Evolutionary conservation across 176 grass and related monocot species (phyloP), one percentile per base, ranked within the genome.

Genomic region (Juncus inflexus): DNA sequence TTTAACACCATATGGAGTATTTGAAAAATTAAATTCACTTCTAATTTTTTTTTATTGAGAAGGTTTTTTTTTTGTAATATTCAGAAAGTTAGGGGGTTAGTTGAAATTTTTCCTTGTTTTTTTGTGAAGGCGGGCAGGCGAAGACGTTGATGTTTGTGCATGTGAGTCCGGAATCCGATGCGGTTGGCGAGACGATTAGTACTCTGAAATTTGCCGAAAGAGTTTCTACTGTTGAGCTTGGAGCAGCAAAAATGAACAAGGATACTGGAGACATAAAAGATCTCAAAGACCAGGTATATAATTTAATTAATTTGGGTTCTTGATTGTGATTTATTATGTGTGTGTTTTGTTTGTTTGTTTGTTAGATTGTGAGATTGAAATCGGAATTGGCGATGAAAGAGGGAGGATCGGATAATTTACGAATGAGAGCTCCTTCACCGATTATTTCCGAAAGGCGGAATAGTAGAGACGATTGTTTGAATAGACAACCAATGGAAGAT

Each of bases 71-170:
- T 28, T 28, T 28, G 19, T 28, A 28, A 28, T 28, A 28, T 28
- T 28, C 19, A 28, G 19, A 28, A 28, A 28, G 19, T 28, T 28
- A 28, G 19, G 19, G 19, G 19, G 19, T 28, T 28, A 28, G 0
- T 28, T 28, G 19, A 28, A 28, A 28, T 28, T 28, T 28, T 28
- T 28, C 19, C 19, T 28, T 28, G 19, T 28, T 28, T 28, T 28
- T 28, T 38, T 75, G 15, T 54, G 72, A 74, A 99, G 89, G 94
- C 55, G 94, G 94, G 37, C 94, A 99, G 75, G 94, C 94, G 28
- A 99, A 99, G 77, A 99, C 94, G 6, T 78, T 99, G 83, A 99
- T 99, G 94, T 99, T 99, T 92, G 94, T 99, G 66, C 94, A 99
- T 82, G 82, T 99, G 63, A 99, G 83, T 66, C 94, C 89, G 37